Evolutionary conservation across 371 early-diverging fungal genomes (phyloP), one percentile per base, ranked within the genome.

Genomic region (Dipsacomyces acuminosporus): DNA sequence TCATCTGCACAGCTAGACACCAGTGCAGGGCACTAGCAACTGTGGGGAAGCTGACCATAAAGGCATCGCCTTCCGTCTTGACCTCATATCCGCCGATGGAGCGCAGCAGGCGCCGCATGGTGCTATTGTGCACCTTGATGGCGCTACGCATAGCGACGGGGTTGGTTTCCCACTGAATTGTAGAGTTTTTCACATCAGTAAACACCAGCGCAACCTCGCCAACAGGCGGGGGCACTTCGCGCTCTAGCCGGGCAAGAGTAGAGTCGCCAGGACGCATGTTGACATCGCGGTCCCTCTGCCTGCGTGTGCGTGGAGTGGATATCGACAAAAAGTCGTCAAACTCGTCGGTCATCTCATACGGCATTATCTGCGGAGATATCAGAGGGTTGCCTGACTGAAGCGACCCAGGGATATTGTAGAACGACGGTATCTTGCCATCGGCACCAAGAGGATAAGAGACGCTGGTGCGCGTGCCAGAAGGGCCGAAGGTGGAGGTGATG

Each of bases 1-100:
- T 85, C 26, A 86, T 70, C 55, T 96, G 97, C 0, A 90, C 94
- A 3, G 86, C 85, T 56, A 94, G 75, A 61, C 94, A 93, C 90
- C 92, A 96, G 14, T 91, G 73, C 53, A 94, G 73, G 1, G 97
- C 97, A 18, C 86, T 80, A 4, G 88, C 78, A 2, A 89, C 85
- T 43, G 89, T 86, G 26, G 89, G 86, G 75, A 96, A 96, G 51
- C 87, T 86, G 21, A 94, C 93, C 90, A 94, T 94, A 64, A 95
- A 90, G 1, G 94, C 93, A 66, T 96, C 97, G 34, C 97, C 97
- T 79, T 96, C 97, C 2, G 94, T 95, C 69, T 95, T 95, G 45
- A 96, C 97, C 69, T 96, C 97, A 61, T 95, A 96, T 17, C 97
- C 97, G 30, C 93, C 93, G 34, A 87, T 83, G 35, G 80, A 82